phyloP scores from a whole-genome alignment of 768 basidiomycete genomes.

The Calocybe gangraenosa region DNA sequence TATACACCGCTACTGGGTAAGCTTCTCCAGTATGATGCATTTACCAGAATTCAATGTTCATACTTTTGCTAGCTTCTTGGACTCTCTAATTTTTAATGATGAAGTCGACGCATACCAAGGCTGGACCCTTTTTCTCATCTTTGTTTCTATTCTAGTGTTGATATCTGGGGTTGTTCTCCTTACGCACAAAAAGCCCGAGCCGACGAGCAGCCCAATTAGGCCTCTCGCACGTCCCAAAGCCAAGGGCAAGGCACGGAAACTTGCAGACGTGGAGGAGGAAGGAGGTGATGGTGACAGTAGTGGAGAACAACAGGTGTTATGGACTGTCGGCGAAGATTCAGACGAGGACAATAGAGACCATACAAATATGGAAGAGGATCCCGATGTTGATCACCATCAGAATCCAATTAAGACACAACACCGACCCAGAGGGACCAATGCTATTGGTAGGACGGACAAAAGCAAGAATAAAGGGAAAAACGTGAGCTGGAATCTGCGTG shows the following conservation, averaged over 20 bases:
- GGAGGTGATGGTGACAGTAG: slow-evolving; percentile 15
- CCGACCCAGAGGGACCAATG: slow-evolving; percentile 16
- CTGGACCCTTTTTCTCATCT: slow-evolving; percentile 88
- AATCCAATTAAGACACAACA: slow-evolving; percentile 29
- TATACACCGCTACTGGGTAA: slow-evolving; percentile 82
- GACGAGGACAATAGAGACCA: slow-evolving; percentile 52
- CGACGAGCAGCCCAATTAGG: slow-evolving; percentile 28
- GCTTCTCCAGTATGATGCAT: slow-evolving; percentile 13
- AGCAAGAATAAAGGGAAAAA: slow-evolving; percentile 5
- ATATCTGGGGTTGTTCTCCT: slow-evolving; percentile 91
- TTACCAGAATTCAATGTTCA: background rate
- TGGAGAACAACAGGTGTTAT: slow-evolving; percentile 44
- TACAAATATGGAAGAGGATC: slow-evolving; percentile 33
- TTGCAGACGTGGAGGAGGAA: slow-evolving; percentile 17
- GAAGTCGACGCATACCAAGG: slow-evolving; percentile 81
- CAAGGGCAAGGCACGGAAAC: slow-evolving; percentile 15
- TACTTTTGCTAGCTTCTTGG: slow-evolving; percentile 32
- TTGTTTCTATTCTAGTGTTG: slow-evolving; percentile 80
- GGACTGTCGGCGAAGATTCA: slow-evolving; percentile 72
- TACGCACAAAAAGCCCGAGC: slow-evolving; percentile 87
- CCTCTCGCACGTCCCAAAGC: slow-evolving; percentile 23
- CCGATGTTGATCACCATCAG: slow-evolving; percentile 40
- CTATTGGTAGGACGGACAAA: slow-evolving; percentile 6
- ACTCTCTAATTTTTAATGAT: slow-evolving; percentile 74
- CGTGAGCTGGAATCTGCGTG: slow-evolving; percentile 7